These are phyloP conservation scores for Capronia coronata DNA, from an alignment of 2,329 filamentous ascomycete genomes.

Conservation along the genomic window DNA sequence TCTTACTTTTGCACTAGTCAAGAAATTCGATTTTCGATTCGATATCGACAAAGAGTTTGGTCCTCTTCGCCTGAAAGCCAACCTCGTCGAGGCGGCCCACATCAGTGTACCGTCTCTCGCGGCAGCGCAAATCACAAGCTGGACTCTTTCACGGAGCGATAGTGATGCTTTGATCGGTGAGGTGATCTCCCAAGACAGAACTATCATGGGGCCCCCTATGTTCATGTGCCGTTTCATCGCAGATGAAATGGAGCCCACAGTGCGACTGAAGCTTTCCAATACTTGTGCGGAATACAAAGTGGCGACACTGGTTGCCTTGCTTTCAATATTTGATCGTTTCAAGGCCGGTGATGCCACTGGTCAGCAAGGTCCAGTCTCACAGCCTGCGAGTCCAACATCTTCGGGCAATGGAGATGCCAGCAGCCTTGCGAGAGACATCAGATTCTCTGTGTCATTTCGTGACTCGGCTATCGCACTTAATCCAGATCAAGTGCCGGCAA, in stretches of 20 bases:
- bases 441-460: constrained; percentile 56
- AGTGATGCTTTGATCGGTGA: constrained; percentile 66
- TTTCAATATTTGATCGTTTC: constrained; percentile 61
- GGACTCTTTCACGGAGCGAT: constrained; percentile 59
- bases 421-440: constrained; percentile 46
- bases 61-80: constrained; percentile 50
- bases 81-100: constrained; percentile 65
- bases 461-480: constrained; percentile 82
- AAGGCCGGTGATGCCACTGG: constrained; percentile 59
- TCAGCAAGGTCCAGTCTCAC: constrained; percentile 52
- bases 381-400: constrained; percentile 20
- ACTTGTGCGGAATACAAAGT: constrained; percentile 84
- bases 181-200: constrained; percentile 40
- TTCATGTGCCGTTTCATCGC: constrained; percentile 86
- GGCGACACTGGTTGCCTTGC: constrained; percentile 69
- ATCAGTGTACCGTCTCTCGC: constrained; percentile 78
- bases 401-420: constrained; percentile 18
- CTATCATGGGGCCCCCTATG: constrained; percentile 47
- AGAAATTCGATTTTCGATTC: constrained; percentile 55
- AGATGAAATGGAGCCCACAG: constrained; percentile 84
- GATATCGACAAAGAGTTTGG: constrained; percentile 66
- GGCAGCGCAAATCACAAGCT: constrained; percentile 63
- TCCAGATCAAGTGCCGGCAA: constrained; percentile 67
- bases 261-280: constrained; percentile 83
- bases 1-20: constrained; percentile 64